Conservation (phyloP, 108 stramenopile species). For the Seminavis robusta region DNA sequence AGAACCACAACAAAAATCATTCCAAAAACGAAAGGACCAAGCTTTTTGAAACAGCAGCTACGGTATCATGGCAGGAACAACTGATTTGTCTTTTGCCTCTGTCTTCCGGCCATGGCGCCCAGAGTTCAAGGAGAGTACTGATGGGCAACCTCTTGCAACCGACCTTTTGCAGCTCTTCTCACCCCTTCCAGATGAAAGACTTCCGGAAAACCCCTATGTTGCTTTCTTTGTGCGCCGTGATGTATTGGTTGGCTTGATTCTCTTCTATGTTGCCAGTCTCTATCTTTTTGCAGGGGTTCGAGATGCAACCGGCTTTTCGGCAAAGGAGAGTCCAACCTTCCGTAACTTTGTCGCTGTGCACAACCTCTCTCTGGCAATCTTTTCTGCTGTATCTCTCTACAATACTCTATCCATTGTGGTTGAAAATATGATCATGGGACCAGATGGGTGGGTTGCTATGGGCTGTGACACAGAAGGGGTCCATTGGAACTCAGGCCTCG, state of each 20-base stretch:
- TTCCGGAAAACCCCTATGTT: constrained; percentile 20
- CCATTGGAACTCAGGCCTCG: constrained; percentile 38
- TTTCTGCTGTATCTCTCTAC: constrained; percentile 34
- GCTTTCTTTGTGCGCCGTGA: constrained; percentile 36
- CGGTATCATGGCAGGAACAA: too few relatives aligned
- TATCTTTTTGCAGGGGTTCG: background rate
- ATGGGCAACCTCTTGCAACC: constrained; percentile 40
- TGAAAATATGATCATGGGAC: constrained; percentile 15
- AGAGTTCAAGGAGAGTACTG: constrained; percentile 23
- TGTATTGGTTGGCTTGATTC: constrained; percentile 16
- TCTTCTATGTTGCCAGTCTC: constrained; percentile 34
- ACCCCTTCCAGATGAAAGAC: constrained; percentile 43
- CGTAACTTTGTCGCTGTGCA: constrained; percentile 30
- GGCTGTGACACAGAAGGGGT: constrained; percentile 42
- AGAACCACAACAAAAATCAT: too few relatives aligned
- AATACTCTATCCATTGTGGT: constrained; percentile 37
- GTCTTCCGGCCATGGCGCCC: too few relatives aligned
- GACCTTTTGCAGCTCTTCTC: constrained; percentile 24
- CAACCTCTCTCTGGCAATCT: constrained; percentile 45
- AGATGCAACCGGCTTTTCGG: constrained; percentile 9
- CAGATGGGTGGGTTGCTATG: constrained; percentile 26
- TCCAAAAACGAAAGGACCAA: too few relatives aligned
- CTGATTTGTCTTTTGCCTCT: too few relatives aligned
- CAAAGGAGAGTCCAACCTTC: constrained; percentile 26
- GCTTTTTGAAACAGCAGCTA: too few relatives aligned